Conservation (phyloP, 2,329 filamentous ascomycete species). For the Neonectria punicea region DNA sequence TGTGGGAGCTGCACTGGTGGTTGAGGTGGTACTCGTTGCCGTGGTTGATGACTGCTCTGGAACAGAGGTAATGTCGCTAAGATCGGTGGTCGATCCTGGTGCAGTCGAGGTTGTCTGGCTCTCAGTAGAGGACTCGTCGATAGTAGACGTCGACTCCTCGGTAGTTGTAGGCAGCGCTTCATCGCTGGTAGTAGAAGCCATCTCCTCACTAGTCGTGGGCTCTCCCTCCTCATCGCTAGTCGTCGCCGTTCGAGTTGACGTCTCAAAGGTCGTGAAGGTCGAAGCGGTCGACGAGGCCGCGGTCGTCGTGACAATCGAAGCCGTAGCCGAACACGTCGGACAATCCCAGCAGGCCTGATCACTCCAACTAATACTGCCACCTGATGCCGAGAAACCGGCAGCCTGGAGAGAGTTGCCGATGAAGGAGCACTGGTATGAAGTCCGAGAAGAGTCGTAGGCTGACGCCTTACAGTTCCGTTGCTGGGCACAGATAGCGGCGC, state of each 20-base stretch:
- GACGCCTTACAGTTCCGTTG: slow-evolving; percentile 23
- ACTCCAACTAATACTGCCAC: slow-evolving; percentile 17
- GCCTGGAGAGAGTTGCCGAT: slow-evolving; percentile 13
- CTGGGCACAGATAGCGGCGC: slow-evolving; percentile 28
- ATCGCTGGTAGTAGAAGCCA: neutral
- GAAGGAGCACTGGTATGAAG: slow-evolving; percentile 20
- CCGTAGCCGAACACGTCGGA: slow-evolving; percentile 16
- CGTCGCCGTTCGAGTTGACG: neutral
- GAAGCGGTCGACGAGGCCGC: neutral
- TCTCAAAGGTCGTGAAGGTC: slow-evolving; percentile 5
- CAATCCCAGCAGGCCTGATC: slow-evolving; percentile 32
- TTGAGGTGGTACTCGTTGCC: neutral
- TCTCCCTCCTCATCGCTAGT: neutral
- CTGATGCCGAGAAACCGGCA: slow-evolving; percentile 16
- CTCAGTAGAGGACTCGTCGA: neutral
- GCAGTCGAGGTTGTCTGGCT: neutral
- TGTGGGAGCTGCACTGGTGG: neutral
- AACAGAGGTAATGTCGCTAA: neutral
- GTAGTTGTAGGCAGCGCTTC: neutral
- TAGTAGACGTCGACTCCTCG: neutral
- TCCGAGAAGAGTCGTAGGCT: slow-evolving; percentile 15
- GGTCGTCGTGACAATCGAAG: neutral
- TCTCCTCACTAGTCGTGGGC: neutral
- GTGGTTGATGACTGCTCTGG: neutral
- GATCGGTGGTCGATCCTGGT: neutral